Evolutionary conservation across 169 alveolate species (phyloP).

Genomic region (Cystoisospora suis): DNA sequence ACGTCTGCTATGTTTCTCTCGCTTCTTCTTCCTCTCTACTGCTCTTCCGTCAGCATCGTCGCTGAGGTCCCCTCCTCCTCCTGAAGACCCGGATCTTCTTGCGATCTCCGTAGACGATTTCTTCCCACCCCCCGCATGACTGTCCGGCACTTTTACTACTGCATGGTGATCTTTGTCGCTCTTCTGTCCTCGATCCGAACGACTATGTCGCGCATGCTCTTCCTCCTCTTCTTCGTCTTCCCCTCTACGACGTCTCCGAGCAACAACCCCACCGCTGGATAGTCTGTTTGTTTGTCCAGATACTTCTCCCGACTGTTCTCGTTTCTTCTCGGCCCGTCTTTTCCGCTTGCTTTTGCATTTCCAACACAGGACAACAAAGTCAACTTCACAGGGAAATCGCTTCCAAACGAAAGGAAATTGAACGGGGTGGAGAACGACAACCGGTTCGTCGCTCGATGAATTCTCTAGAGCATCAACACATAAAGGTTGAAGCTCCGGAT

Average conservation of each 20-base stretch:
- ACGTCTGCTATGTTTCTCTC: not conserved
- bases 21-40: too few relatives aligned
- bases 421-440: not conserved
- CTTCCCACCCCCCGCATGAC: not conserved
- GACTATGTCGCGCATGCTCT: not conserved
- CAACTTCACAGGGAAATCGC: not conserved
- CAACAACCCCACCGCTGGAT: too few relatives aligned
- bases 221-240: slow-evolving; percentile 14
- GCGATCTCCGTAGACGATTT: not conserved
- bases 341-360: slow-evolving; percentile 6
- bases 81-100: too few relatives aligned
- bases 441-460: not conserved
- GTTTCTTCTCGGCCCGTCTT: not conserved
- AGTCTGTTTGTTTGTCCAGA: not conserved
- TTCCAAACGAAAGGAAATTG: slow-evolving; percentile 25
- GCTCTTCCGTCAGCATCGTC: too few relatives aligned
- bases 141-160: not conserved
- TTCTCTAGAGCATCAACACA: not conserved
- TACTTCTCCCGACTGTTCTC: not conserved
- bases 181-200: not conserved
- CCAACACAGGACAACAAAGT: slow-evolving; percentile 2
- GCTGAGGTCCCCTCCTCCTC: too few relatives aligned
- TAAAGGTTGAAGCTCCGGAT: not conserved
- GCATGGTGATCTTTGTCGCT: not conserved
- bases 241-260: not conserved